These are phyloP conservation scores for Neofusicoccum umdonicola DNA, from an alignment of 2,329 filamentous ascomycete genomes.

Conservation along the genomic window DNA sequence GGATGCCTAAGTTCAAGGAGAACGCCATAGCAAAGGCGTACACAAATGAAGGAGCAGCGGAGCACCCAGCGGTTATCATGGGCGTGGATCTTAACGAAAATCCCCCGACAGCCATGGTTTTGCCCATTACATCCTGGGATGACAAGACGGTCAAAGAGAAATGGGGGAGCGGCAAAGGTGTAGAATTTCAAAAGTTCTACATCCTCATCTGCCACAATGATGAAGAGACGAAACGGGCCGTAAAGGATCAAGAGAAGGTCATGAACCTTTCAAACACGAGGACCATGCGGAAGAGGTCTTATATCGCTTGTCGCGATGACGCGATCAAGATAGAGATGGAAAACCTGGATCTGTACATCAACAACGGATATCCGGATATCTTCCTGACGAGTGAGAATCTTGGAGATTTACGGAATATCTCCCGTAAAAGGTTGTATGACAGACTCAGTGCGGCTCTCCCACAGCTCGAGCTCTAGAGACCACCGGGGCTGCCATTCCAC, in stretches of 20 bases:
- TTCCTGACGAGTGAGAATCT: background rate
- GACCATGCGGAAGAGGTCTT: background rate
- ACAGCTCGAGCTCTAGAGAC: too few species aligned
- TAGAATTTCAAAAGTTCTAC: background rate
- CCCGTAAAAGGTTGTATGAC: too few species aligned
- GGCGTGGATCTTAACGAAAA: too few species aligned
- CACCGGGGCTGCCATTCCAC: too few species aligned
- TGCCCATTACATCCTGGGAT: background rate
- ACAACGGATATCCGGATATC: background rate
- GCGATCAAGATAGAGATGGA: background rate
- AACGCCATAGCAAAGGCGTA: background rate
- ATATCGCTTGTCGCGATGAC: background rate
- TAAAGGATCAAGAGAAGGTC: too few species aligned
- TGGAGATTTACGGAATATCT: background rate
- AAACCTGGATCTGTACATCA: background rate
- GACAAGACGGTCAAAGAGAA: background rate
- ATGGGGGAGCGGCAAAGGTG: background rate
- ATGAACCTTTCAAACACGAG: background rate
- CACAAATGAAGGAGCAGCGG: background rate
- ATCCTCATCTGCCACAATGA: background rate
- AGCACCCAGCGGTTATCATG: background rate
- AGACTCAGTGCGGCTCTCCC: too few species aligned
- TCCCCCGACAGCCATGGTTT: background rate
- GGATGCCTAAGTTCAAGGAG: background rate
- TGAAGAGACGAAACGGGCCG: background rate